Evolutionary conservation across 306 rosid genomes (phyloP).

Genomic region (Vigna reflexopilosa): DNA sequence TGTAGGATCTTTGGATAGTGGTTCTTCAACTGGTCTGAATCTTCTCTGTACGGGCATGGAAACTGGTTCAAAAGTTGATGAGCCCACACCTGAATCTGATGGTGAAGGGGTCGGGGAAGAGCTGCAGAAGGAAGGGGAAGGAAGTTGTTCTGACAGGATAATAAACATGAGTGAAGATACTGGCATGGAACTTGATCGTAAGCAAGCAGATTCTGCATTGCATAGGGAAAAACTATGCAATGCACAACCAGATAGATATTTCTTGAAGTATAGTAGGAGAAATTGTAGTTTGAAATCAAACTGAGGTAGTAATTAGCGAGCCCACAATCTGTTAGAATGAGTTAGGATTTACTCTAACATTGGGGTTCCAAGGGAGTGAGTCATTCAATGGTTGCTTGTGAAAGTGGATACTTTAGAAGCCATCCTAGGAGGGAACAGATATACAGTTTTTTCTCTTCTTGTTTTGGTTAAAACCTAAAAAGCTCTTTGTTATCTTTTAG

Average conservation of each 20-base stretch:
- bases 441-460: slow-evolving; percentile 15
- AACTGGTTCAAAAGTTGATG: slow-evolving; percentile 39
- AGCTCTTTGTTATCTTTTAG: slow-evolving; percentile 13
- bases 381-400: slow-evolving; percentile 39
- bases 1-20: slow-evolving; percentile 42
- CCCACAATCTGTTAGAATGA: slow-evolving; percentile 8
- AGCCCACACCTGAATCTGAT: slow-evolving; percentile 39
- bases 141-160: slow-evolving; percentile 56
- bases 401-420: slow-evolving; percentile 36
- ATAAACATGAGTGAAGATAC: slow-evolving; percentile 44
- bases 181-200: slow-evolving; percentile 51
- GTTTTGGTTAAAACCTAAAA: background rate
- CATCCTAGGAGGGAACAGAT: slow-evolving; percentile 37
- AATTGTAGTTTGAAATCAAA: slow-evolving; percentile 35
- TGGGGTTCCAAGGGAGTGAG: slow-evolving; percentile 25
- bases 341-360: slow-evolving; percentile 4
- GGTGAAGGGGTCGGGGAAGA: slow-evolving; percentile 44
- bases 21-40: slow-evolving; percentile 49
- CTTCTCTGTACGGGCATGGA: slow-evolving; percentile 37
- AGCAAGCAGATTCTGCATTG: slow-evolving; percentile 42
- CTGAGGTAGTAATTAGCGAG: slow-evolving; percentile 24
- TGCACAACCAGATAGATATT: slow-evolving; percentile 49
- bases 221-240: slow-evolving; percentile 41
- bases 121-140: slow-evolving; percentile 59
- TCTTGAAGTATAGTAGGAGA: slow-evolving; percentile 64